Conservation (phyloP, 169 alveolate species). For the Cryptosporidium muris region DNA sequence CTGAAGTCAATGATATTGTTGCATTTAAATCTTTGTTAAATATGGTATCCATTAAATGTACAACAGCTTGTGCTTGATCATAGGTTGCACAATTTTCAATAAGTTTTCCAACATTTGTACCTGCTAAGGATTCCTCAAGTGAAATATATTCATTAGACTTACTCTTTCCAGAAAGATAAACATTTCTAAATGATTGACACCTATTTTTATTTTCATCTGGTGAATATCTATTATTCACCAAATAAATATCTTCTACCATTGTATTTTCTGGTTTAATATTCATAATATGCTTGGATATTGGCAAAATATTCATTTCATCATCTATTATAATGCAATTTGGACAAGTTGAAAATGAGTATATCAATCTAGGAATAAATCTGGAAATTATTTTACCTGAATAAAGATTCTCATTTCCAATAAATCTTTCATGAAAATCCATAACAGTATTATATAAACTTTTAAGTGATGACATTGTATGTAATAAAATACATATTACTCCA, state of each 20-base stretch:
- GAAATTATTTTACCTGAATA: constrained; percentile 45
- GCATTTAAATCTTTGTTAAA: constrained; percentile 82
- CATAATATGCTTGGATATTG: constrained; percentile 84
- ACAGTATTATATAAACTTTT: constrained; percentile 85
- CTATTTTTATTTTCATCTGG: constrained; percentile 2
- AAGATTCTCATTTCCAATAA: constrained; percentile 42
- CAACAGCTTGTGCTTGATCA: constrained; percentile 88
- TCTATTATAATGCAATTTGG: constrained; percentile 93
- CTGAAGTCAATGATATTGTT: constrained; percentile 89
- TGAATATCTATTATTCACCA: not conserved
- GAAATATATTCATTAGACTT: constrained; percentile 31
- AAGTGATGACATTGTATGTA: constrained; percentile 88
- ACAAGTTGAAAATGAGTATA: constrained; percentile 85
- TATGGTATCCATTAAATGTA: constrained; percentile 81
- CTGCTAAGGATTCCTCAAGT: constrained; percentile 29
- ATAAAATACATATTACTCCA: constrained; percentile 91
- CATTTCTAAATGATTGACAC: not conserved
- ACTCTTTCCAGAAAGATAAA: not conserved
- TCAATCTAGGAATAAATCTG: constrained; percentile 71
- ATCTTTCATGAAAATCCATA: constrained; percentile 95
- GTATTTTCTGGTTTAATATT: constrained; percentile 66
- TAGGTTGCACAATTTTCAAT: constrained; percentile 72
- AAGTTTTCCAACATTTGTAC: constrained; percentile 73
- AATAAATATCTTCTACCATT: not conserved
- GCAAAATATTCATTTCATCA: constrained; percentile 98